Base-by-base conservation (phyloP, 768 basidiomycete species). In the Rhodosporidiobolus sp. region DNA sequence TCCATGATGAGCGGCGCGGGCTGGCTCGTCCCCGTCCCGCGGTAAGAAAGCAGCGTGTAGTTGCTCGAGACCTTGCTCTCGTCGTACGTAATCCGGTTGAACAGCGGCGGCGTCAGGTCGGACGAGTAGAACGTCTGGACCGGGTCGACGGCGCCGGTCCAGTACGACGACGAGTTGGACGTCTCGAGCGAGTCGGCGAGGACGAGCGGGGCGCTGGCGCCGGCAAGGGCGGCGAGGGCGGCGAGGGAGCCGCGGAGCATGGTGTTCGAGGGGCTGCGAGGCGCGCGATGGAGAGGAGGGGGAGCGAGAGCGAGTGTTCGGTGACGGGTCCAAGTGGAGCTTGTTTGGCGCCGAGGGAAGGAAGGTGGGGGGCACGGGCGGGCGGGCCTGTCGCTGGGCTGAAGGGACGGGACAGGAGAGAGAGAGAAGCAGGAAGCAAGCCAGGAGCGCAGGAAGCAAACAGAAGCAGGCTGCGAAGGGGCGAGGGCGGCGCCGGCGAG, bases 1-100 rank as follows among this genome's bases (percentile, higher is more conserved):
- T 72, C 70, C 48, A 67, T 22, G 45, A 72, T 63, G 2, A 72
- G 5, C 3, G 70, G 70, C 19, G 70, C 70, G 0, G 64, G 43
- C 38, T 66, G 65, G 1, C 12, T 5, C 4, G 30, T 28, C 7
- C n/a, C 70, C 5, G 59, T 55, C 19, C 70, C 64, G 2, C 70
- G 58, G 59, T 72, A 72, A 8, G 43, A 16, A 9, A 72, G 16
- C n/a, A 72, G 12, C 11, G 60, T 52, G 60, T 56, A 48, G 30
- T 65, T 52, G 12, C 55, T 20, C 2, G 30, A 38, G 11, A 26
- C 2, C 24, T 22, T 4, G 22, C 49, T 32, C 64, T 26, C 55
- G 14, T 46, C 64, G 46, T 63, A 52, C 22, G 48, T 54, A 22
- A 59, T 16, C 35, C 58, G 9, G 57, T 65, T 65, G 26, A 60